Base-by-base conservation (phyloP, 2,329 filamentous ascomycete genomes). In the Curvularia sp. region DNA sequence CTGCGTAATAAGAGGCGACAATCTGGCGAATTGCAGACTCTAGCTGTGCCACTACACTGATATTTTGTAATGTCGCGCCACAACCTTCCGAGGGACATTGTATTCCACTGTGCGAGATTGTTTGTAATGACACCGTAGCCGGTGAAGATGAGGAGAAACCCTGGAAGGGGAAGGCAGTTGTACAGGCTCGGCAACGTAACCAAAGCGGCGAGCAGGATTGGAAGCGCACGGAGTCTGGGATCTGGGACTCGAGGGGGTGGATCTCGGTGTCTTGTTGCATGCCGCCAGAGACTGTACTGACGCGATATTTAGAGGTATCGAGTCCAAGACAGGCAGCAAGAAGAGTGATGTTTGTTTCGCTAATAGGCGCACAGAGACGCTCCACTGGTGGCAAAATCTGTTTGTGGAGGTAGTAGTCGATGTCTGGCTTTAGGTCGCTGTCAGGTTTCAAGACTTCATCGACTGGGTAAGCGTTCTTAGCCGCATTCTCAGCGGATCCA, bases 341-440 rank as follows among this genome's bases (percentile, higher is more conserved):
- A 64, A 93, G 89, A 1, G 92, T 87, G 7, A 94, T 90, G 63
- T 97, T 96, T 1, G 95, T 99, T 58, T 95, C 95, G 13, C 87
- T 87, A 70, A 99, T 97, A 59, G 96, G 97, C 60, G 94, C 95
- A 75, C 95, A 99, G 21, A 99, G 88, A 84, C 95, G 92, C 80
- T 99, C 95, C 25, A 99, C 95, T 0, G 95, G 95, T 10, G 95
- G 95, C 79, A 99, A 92, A 58, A 99, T 97, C 78, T 99, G 95
- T 82, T 99, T 99, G 81, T 92, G 90, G 38, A 99, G 87, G 77
- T 99, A 99, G 86, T 93, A 98, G 74, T 99, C 95, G n/a, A 97
- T 86, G 72, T 99, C 95, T 56, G 93, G 92, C 57, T 89, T 85
- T 6, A 99, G 84, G 1, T 82, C 89, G 1, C 89, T 88, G 66